Evolutionary conservation across 495 filamentous ascomycete genomes (phyloP), one percentile per base, ranked within the genome.

Genomic region (Aspergillus egyptiacus): DNA sequence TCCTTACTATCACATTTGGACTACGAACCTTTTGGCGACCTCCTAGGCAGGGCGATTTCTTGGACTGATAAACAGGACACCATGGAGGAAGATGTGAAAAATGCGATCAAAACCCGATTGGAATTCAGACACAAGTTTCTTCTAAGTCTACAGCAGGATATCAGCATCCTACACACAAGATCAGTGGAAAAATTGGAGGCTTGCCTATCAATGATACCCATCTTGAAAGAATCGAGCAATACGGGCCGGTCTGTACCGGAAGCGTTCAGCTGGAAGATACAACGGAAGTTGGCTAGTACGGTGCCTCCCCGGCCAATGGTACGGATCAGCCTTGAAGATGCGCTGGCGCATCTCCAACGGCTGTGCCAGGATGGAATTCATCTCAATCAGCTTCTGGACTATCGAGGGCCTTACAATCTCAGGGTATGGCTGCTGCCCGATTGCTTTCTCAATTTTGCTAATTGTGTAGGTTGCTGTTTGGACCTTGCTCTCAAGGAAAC

Each of bases 241-340:
- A 58, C 90, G n/a, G 87, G 81, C 3, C 83, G 73, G 51, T 66
- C 78, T 2, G 82, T 93, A 2, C 74, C 81, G 10, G 81, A 83
- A 30, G 79, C 93, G 2, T 97, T 96, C 64, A 96, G 89, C 57
- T 77, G 82, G 25, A 96, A 94, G 64, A 77, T 97, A 9, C 93
- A 98, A 60, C 79, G 94, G 10, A 84, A 81, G 51, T 70, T 98
- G 5, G 89, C 93, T 6, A 96, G 89, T 57, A 96, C 87, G 4
- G 87, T 95, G 43, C 93, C 93, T 3, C 94, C 93, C 19, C 81
- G 91, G 20, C 89, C 91, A 6, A 91, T 96, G 55, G 86, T 96
- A 13, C 77, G 85, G 24, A 75, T 87, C 27, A 78, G 74, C 31
- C 81, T 85, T 42, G 79, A 83, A 17, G 82, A 87, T 59, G 88